Percentiles rank a stretch among this genome's conserved stretches.
Evolutionary conservation across 257 asterid species (phyloP).

Genomic region (Knoxia roxburghii): DNA sequence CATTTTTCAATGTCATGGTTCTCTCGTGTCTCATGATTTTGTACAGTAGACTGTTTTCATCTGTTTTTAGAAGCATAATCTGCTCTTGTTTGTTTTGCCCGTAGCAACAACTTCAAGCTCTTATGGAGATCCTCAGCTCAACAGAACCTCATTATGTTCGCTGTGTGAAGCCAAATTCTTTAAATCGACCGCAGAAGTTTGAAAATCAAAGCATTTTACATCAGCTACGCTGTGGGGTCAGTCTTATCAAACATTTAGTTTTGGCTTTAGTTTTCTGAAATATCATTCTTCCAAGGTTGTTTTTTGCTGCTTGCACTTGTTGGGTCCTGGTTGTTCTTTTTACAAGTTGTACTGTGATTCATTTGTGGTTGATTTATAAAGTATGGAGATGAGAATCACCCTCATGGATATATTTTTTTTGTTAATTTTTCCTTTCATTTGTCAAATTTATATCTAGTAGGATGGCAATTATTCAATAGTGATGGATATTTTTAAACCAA

Average conservation of each 20-base stretch:
- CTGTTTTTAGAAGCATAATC: background rate
- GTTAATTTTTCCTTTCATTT: background rate
- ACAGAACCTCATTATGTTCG: constrained; percentile 97
- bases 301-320: background rate
- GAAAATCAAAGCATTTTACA: constrained; percentile 89
- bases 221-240: constrained; percentile 99
- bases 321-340: background rate
- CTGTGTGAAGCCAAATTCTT: constrained; percentile 97
- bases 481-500: background rate
- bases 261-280: constrained; percentile 8
- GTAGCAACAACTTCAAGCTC: constrained; percentile 99
- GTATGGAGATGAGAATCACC: background rate
- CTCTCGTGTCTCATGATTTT: background rate
- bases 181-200: constrained; percentile 78
- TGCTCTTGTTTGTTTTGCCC: constrained; percentile 23
- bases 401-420: background rate
- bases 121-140: constrained; percentile 94
- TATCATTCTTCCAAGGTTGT: background rate
- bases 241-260: constrained; percentile 21
- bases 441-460: background rate
- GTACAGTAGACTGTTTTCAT: background rate
- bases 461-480: background rate
- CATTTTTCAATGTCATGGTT: background rate
- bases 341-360: background rate
- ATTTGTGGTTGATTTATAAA: background rate